These are phyloP conservation scores for Dillenia suffruticosa DNA, from an alignment of 164 flowering plant genomes.

Conservation along the genomic window DNA sequence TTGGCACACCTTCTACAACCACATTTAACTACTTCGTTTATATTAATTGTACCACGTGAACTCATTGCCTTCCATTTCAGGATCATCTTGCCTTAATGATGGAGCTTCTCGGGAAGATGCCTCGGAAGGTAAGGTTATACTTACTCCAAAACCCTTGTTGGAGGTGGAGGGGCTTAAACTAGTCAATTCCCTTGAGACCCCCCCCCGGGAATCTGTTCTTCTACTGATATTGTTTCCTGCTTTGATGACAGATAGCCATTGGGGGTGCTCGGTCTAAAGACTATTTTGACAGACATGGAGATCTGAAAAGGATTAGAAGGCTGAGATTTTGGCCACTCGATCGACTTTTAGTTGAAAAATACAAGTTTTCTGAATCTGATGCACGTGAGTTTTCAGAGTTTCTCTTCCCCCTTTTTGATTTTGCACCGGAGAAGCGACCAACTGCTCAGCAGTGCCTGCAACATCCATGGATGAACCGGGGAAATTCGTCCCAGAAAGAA, in stretches of 20 bases:
- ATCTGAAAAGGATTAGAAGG: conserved; percentile 83
- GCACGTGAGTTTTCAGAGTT: conserved; percentile 78
- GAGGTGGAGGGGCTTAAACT: neutral
- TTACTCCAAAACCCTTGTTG: neutral
- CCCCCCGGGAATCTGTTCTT: neutral
- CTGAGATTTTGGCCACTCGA: conserved; percentile 71
- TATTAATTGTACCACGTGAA: too few species aligned
- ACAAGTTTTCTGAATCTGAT: conserved; percentile 55
- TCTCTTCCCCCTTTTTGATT: conserved; percentile 72
- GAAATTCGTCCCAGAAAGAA: conserved; percentile 21
- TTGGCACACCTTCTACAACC: too few species aligned
- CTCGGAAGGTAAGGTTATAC: conserved; percentile 62
- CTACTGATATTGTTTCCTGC: conserved; percentile 8
- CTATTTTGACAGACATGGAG: conserved; percentile 85
- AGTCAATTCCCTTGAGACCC: neutral
- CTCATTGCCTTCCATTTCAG: conserved; percentile 29
- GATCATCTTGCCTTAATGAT: conserved; percentile 98
- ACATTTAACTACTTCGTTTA: too few species aligned
- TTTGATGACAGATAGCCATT: conserved; percentile 52
- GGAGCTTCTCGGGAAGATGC: conserved; percentile 96
- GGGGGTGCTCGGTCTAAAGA: conserved; percentile 84
- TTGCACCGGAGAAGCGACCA: conserved; percentile 91
- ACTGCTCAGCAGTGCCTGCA: conserved; percentile 82
- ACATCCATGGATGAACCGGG: conserved; percentile 69
- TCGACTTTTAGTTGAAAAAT: conserved; percentile 60